Evolutionary conservation across 192 early-diverging fungal genomes (phyloP).

Genomic region (Dispira simplex): DNA sequence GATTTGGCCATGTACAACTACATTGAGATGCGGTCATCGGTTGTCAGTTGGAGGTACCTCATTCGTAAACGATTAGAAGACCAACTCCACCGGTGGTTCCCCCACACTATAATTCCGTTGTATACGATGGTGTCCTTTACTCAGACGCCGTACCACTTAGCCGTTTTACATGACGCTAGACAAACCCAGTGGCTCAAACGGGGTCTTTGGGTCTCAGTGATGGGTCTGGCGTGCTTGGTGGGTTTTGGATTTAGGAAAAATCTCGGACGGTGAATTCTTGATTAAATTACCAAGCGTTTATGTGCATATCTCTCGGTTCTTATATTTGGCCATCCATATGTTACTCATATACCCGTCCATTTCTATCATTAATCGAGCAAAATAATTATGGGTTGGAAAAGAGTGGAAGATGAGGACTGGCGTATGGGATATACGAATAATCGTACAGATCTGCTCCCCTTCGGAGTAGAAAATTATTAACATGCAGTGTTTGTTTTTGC

Average conservation of each 20-base stretch:
- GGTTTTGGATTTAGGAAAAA: neutral
- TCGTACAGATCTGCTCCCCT: too few species aligned
- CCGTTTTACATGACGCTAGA: constrained; percentile 26
- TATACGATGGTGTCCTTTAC: constrained; percentile 96
- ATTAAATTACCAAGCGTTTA: too few species aligned
- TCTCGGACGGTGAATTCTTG: too few species aligned
- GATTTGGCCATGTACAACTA: constrained; percentile 93
- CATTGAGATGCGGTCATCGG: constrained; percentile 80
- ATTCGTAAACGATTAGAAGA: constrained; percentile 69
- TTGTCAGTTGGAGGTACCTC: constrained; percentile 56
- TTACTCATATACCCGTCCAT: too few species aligned
- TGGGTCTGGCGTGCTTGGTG: neutral
- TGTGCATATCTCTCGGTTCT: too few species aligned
- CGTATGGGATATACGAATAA: too few species aligned
- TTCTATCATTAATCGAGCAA: too few species aligned
- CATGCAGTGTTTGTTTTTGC: too few species aligned
- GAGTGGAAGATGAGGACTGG: too few species aligned
- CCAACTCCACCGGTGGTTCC: constrained; percentile 54
- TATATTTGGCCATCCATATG: too few species aligned
- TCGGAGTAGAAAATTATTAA: too few species aligned
- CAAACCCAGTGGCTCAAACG: constrained; percentile 33
- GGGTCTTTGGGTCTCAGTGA: neutral
- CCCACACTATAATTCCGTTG: constrained; percentile 60
- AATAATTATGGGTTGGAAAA: too few species aligned
- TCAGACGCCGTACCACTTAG: constrained; percentile 69